A percentile compares a stretch with the other conserved stretches of the same genome.
These are phyloP conservation scores for Quercus variabilis DNA, from an alignment of 306 rosid genomes.

Conservation along the genomic window DNA sequence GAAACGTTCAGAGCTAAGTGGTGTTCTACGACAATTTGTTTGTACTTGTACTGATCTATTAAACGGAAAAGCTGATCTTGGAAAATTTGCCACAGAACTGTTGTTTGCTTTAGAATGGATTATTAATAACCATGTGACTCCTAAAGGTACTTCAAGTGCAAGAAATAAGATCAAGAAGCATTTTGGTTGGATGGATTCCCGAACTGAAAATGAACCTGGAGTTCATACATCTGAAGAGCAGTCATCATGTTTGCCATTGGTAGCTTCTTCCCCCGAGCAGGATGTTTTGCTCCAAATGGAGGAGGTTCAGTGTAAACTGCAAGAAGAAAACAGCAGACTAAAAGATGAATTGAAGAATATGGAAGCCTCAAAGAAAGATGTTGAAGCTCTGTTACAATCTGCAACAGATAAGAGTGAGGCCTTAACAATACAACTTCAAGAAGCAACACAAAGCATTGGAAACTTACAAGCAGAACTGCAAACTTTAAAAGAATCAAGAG, in stretches of 20 bases:
- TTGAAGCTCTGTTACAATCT: conserved; percentile 44
- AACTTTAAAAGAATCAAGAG: conserved; percentile 43
- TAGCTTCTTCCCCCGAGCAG: conserved; percentile 35
- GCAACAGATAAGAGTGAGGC: conserved; percentile 37
- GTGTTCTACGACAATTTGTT: conserved; percentile 45
- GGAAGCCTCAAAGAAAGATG: conserved; percentile 39
- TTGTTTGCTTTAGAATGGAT: conserved; percentile 63
- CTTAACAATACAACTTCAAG: conserved; percentile 52
- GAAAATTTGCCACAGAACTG: conserved; percentile 44
- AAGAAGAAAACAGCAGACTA: conserved; percentile 47
- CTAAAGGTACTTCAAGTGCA: conserved; percentile 44
- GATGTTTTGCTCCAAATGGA: conserved; percentile 21
- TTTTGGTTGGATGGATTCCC: conserved; percentile 32
- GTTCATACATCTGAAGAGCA: conserved; percentile 20
- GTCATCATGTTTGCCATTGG: conserved; percentile 25
- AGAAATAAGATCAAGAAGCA: conserved; percentile 68
- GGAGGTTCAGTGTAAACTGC: conserved; percentile 24
- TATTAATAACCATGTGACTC: conserved; percentile 44
- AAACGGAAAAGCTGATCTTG: conserved; percentile 47
- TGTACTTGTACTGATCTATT: conserved; percentile 49
- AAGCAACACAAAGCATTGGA: conserved; percentile 51
- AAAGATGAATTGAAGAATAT: conserved; percentile 49
- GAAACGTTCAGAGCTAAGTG: conserved; percentile 52
- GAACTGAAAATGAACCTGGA: conserved; percentile 23
- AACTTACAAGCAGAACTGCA: conserved; percentile 51